A percentile compares a stretch with the other conserved stretches of the same genome.
These are phyloP conservation scores for Incumbomyces lentus DNA, from an alignment of 2,329 filamentous ascomycete species.

Conservation along the genomic window DNA sequence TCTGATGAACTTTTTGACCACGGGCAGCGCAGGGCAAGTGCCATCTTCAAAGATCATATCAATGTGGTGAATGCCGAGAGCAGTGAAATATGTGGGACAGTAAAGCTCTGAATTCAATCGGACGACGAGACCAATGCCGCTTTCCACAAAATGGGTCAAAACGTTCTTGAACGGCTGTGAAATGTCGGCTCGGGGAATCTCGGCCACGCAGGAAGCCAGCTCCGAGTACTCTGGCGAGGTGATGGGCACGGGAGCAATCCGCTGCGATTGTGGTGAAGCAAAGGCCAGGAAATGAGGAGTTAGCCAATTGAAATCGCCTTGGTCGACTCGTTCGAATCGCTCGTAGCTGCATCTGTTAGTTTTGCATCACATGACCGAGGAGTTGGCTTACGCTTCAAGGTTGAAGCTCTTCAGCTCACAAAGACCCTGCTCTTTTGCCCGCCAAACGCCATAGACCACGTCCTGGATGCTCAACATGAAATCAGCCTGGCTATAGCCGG, in stretches of 20 bases:
- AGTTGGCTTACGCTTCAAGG: constrained; percentile 61
- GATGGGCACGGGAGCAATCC: constrained; percentile 60
- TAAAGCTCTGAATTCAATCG: constrained; percentile 93
- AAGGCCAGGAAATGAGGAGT: constrained; percentile 92
- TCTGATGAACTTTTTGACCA: constrained; percentile 91
- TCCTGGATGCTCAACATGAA: constrained; percentile 94
- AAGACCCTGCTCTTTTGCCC: constrained; percentile 89
- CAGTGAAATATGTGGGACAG: constrained; percentile 93
- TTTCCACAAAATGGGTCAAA: constrained; percentile 73
- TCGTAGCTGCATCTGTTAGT: constrained; percentile 54
- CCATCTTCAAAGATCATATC: constrained; percentile 99
- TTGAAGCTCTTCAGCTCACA: constrained; percentile 90
- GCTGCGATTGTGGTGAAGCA: constrained; percentile 80
- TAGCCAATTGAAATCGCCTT: constrained; percentile 99
- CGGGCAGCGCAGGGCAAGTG: constrained; percentile 77
- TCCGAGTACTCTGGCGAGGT: constrained; percentile 63
- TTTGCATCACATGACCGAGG: neutral
- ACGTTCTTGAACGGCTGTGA: constrained; percentile 93
- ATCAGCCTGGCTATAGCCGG: constrained; percentile 95
- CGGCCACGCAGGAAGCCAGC: constrained; percentile 65
- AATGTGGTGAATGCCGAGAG: constrained; percentile 84
- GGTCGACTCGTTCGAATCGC: constrained; percentile 86
- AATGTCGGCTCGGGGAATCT: constrained; percentile 60
- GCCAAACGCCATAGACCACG: constrained; percentile 97
- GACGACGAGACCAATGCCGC: constrained; percentile 86